Base-by-base conservation (phyloP, 1,284 basidiomycete genomes). In the Pseudozyma thailandica region DNA sequence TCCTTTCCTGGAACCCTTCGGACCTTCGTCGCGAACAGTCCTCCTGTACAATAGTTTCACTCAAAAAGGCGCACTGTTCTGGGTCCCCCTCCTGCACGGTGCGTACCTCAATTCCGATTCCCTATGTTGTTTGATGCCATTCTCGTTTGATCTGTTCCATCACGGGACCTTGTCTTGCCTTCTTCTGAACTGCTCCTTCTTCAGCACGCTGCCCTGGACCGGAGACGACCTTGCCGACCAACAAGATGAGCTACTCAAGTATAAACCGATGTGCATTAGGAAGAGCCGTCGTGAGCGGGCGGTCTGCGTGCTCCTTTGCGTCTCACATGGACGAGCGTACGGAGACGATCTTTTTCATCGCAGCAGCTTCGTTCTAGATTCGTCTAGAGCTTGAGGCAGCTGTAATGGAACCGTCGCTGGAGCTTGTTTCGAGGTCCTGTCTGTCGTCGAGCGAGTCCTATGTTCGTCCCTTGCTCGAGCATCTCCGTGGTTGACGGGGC, bases 201-300 rank as follows among this genome's bases (percentile, higher is more conserved):
- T 35, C 20, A 16, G 5, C 35, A 15, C 20, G n/a, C 35, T 12
- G 12, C 46, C 7, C 16, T 8, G 28, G 39, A 23, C 39, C 7
- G 9, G 20, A 50, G 46, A 53, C 58, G 37, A 60, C 57, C 35
- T 66, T 49, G 52, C 51, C 52, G 57, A 59, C 49, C 38, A 71
- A 35, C 55, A 62, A 72, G 78, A 81, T 81, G 79, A 79, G 70
- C 77, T 69, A 71, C 60, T 61, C 63, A 66, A 63, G 50, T 64
- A 70, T 54, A 73, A 74, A 81, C 75, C 80, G 64, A 75, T 64
- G 57, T 62, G 75, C 74, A 72, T 66, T 78, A 80, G 80, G 80
- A 82, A 82, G 80, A 82, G 80, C 80, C 80, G 80, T 82, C 80
- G 80, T 76, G 76, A 82, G 80, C 76, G 69, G 63, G 69, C 64